Base-by-base conservation (phyloP, 73 alveolate species). In the Paramecium biaurelia region DNA sequence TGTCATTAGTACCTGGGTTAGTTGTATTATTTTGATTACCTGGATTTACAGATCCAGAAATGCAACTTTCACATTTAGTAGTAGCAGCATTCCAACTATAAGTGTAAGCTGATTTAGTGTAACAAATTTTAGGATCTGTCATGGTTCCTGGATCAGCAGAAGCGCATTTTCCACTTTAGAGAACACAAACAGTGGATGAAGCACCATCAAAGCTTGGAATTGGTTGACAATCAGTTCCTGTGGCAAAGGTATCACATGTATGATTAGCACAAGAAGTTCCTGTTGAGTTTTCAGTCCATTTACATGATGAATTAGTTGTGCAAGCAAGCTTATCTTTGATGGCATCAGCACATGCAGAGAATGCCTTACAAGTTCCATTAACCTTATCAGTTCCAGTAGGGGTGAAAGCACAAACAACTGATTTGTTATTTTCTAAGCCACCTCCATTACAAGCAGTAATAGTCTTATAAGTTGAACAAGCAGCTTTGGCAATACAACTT, bases 71-170 rank as follows among this genome's bases (percentile, higher is more conserved):
- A 24, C 90, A 79, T 79, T 41, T 47, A 41, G 32, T 79, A 20
- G 90, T 79, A 5, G 57, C 30, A 1, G 26, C 28, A 42, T 79
- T 79, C 90, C 90, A 79, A 79, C 63, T 79, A 57, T 79, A 79
- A 10, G 90, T 79, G 28, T 26, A 63, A 14, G 84, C 84, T 30
- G 49, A 30, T 63, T 32, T 26, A 30, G 47, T 26, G 45, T 63
- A 63, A 12, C 84, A 63, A 53, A 15, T 53, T 9, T 63, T 63
- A 12, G 41, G 7, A 63, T 63, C 84, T 7, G 84, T 63, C 18
- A 63, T 63, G 9, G 84, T 26, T 26, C 49, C 47, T 26, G 84
- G 84, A 63, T 21, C 21, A 14, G 84, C 47, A 6, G 43, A 21
- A 3, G 47, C 45, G 26, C 84, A 63, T 26, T 63, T 26, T 63